These are phyloP conservation scores for Fagus crenata DNA, from an alignment of 306 rosid genomes.

Conservation along the genomic window DNA sequence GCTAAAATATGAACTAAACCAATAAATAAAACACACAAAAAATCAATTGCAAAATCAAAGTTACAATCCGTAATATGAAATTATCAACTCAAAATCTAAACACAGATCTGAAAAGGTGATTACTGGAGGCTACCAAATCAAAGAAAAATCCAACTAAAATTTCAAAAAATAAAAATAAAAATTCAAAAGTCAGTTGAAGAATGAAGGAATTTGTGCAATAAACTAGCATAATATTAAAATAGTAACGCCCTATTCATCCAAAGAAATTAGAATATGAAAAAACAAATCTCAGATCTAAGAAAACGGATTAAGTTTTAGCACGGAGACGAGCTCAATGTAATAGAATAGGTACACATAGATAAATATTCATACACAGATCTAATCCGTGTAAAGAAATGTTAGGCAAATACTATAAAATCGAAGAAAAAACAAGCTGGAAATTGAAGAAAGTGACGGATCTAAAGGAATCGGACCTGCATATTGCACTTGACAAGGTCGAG, in stretches of 20 bases:
- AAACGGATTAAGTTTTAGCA: too few species aligned
- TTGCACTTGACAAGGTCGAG: conserved; percentile 97
- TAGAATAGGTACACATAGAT: neutral
- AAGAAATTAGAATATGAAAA: neutral
- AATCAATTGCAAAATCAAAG: neutral
- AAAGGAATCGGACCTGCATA: conserved; percentile 64
- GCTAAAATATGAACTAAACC: neutral
- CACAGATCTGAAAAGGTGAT: neutral
- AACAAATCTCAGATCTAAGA: conserved; percentile 28
- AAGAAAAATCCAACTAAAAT: neutral
- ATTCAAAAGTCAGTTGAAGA: neutral
- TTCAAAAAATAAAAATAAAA: neutral
- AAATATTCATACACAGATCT: conserved; percentile 37
- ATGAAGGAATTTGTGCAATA: neutral
- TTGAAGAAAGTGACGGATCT: conserved; percentile 23
- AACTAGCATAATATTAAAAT: neutral
- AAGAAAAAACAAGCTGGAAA: neutral
- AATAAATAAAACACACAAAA: neutral
- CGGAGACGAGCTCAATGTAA: neutral
- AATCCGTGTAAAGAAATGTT: conserved; percentile 12
- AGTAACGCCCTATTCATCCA: neutral
- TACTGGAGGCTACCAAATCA: neutral
- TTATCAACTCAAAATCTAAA: neutral
- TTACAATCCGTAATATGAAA: neutral
- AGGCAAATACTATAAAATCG: neutral